Conservation (phyloP, 805 yeast genomes). For the Teunomyces atbi region DNA sequence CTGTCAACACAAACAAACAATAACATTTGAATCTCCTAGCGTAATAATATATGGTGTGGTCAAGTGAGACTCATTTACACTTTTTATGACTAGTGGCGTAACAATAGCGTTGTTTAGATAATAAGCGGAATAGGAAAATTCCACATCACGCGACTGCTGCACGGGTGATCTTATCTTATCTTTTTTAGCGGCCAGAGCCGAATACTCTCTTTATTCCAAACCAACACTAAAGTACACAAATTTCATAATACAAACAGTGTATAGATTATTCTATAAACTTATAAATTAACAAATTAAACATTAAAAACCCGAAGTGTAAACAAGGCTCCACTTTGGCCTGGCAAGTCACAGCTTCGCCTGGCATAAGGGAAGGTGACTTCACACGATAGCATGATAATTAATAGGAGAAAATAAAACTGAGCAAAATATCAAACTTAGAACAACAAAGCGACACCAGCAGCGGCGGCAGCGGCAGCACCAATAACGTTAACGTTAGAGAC, state of each 20-base stretch:
- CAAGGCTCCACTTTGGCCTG: background rate
- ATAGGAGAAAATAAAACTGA: background rate
- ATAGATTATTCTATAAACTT: slow-evolving; percentile 4
- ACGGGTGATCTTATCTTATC: background rate
- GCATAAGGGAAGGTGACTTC: background rate
- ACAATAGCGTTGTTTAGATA: background rate
- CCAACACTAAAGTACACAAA: background rate
- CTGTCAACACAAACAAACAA: background rate
- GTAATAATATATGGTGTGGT: background rate
- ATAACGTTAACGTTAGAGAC: slow-evolving; percentile 23
- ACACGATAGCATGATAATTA: background rate
- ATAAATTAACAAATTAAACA: slow-evolving; percentile 1
- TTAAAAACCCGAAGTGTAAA: background rate
- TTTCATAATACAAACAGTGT: background rate
- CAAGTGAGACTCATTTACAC: too few relatives aligned
- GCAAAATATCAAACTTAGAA: slow-evolving; percentile 17
- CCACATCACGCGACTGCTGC: background rate
- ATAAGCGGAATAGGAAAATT: background rate
- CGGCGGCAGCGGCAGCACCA: slow-evolving; percentile 30
- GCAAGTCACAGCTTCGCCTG: background rate
- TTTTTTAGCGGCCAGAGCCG: background rate
- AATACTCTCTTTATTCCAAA: background rate
- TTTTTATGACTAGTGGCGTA: background rate
- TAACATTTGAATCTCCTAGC: background rate
- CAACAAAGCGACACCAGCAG: slow-evolving; percentile 31